Conservation (phyloP, 345 rosid species). For the Moricandia arvensis region DNA sequence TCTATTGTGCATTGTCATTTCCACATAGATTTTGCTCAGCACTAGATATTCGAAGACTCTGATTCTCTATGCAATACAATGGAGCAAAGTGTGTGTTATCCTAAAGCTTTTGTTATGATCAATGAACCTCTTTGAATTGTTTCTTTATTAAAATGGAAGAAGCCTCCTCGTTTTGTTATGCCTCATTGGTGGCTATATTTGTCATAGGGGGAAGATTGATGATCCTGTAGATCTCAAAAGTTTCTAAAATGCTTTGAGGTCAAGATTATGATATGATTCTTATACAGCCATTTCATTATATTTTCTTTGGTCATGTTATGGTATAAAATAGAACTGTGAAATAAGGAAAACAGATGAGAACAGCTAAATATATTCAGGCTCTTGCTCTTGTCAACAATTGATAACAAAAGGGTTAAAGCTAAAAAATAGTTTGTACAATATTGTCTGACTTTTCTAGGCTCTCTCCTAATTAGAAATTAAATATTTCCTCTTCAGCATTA, state of each 20-base stretch:
- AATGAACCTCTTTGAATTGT: conserved; percentile 5
- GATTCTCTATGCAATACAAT: conserved; percentile 14
- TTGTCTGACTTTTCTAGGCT: too few species aligned
- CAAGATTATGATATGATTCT: neutral
- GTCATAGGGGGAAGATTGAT: too few species aligned
- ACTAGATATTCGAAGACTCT: conserved; percentile 13
- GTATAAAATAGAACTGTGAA: neutral
- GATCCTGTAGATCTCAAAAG: too few species aligned
- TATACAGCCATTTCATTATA: neutral
- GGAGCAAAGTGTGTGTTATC: conserved; percentile 14
- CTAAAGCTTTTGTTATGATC: conserved; percentile 15
- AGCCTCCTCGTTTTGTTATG: neutral
- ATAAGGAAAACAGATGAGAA: neutral
- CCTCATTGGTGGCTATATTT: neutral
- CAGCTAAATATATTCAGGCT: neutral
- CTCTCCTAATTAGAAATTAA: too few species aligned
- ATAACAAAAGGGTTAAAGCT: neutral
- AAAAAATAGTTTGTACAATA: neutral
- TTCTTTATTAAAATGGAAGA: neutral
- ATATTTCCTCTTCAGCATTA: too few species aligned
- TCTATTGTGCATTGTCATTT: neutral
- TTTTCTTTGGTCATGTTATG: neutral
- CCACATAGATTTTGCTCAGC: neutral
- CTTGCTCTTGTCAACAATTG: neutral
- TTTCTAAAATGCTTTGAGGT: neutral